These are phyloP conservation scores for Periconia digitata DNA, from an alignment of 2,329 filamentous ascomycete genomes.

Conservation along the genomic window DNA sequence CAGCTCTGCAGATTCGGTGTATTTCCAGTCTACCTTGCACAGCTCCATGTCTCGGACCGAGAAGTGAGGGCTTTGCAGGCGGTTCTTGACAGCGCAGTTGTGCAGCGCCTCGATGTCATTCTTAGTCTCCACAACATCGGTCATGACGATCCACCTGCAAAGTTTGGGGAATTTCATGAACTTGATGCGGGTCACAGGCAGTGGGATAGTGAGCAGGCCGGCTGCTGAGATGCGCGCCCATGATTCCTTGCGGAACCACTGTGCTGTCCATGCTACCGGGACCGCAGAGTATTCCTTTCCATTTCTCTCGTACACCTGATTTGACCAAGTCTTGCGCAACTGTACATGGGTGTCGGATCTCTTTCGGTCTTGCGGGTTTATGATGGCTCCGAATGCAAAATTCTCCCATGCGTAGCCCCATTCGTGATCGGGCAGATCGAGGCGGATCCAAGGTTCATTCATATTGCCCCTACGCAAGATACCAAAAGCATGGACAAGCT, in stretches of 20 bases:
- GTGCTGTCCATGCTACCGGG: constrained; percentile 35
- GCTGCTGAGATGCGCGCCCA: constrained; percentile 26
- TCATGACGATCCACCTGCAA: constrained; percentile 20
- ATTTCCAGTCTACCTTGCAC: constrained; percentile 10
- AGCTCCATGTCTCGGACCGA: background rate
- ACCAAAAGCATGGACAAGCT: constrained; percentile 38
- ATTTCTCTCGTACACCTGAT: constrained; percentile 7
- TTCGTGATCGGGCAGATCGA: constrained; percentile 28
- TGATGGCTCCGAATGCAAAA: constrained; percentile 37
- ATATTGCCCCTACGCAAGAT: constrained; percentile 32
- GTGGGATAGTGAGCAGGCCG: constrained; percentile 22
- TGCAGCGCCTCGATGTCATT: constrained; percentile 16
- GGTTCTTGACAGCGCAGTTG: background rate
- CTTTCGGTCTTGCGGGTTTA: constrained; percentile 31
- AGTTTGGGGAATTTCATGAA: constrained; percentile 15
- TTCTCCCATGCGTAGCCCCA: constrained; percentile 42
- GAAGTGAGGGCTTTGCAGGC: background rate
- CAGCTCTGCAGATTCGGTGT: constrained; percentile 11
- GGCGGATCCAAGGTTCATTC: constrained; percentile 27
- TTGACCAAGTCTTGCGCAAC: constrained; percentile 33
- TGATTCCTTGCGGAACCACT: constrained; percentile 40
- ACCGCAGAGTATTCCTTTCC: constrained; percentile 36
- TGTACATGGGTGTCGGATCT: constrained; percentile 21
- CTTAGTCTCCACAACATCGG: constrained; percentile 14
- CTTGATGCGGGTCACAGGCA: constrained; percentile 28